A percentile compares a stretch with the other conserved stretches of the same genome.
Evolutionary conservation across 2,329 filamentous ascomycete species (phyloP).

Genomic region (Orbilia oligospora): DNA sequence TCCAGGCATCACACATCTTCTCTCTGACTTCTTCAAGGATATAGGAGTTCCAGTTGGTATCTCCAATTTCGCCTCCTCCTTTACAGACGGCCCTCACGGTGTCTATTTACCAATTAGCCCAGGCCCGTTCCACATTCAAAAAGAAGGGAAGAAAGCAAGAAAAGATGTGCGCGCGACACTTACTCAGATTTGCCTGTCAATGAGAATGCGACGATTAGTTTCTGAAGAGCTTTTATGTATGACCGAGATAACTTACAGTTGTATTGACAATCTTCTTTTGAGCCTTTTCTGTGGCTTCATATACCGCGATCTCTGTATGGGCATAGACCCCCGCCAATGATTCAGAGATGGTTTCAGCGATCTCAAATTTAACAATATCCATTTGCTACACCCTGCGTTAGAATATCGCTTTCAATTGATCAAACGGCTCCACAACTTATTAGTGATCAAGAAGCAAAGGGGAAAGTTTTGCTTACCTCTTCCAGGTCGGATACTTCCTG

Average conservation of each 20-base stretch:
- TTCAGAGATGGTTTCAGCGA: neutral
- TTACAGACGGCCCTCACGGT: constrained; percentile 24
- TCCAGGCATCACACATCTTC: neutral
- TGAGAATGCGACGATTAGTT: neutral
- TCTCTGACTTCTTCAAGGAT: neutral
- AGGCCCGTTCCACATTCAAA: too few species aligned
- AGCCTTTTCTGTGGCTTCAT: neutral
- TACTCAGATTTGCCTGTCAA: neutral
- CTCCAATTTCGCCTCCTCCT: constrained; percentile 34
- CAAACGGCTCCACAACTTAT: too few species aligned
- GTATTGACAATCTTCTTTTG: neutral
- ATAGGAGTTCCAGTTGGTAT: constrained; percentile 24
- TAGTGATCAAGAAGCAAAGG: too few species aligned
- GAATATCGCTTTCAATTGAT: neutral
- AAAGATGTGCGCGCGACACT: too few species aligned
- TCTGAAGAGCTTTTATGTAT: neutral
- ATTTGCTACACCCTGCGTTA: neutral
- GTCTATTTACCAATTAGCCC: constrained; percentile 14
- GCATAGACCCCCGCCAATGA: neutral
- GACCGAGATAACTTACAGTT: neutral
- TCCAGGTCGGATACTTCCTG: neutral
- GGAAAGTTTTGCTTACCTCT: neutral
- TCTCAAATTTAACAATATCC: neutral
- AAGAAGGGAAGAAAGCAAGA: too few species aligned
- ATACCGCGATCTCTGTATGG: neutral